phyloP scores from a whole-genome alignment of 352 stramenopile species.

The Peronosclerospora sorghi region DNA sequence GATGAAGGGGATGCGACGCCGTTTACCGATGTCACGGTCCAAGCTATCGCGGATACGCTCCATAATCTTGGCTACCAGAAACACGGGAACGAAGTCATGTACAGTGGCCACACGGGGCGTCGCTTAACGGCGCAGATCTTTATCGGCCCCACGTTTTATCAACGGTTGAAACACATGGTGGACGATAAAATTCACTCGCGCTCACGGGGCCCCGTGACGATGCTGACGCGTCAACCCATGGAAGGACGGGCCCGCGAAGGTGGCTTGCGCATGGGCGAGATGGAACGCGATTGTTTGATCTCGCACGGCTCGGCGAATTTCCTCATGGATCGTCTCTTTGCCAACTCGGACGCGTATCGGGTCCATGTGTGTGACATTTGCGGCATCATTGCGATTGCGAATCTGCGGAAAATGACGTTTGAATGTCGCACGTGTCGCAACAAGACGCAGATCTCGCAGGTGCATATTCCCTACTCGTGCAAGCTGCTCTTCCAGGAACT shows the following conservation, averaged over 20 bases:
- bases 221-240: conserved; percentile 98
- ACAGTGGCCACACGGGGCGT: too few species aligned
- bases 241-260: conserved; percentile 97
- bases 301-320: conserved; percentile 98
- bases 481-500: conserved; percentile 99
- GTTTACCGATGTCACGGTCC: too few species aligned
- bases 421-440: conserved; percentile 93
- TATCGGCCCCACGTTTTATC: too few species aligned
- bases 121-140: too few species aligned
- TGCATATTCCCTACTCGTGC: conserved; percentile 99
- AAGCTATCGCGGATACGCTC: conserved; percentile 92
- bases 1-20: too few species aligned
- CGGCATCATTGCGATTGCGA: conserved; percentile 97
- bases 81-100: too few species aligned
- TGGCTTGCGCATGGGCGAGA: conserved; percentile 99
- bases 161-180: too few species aligned
- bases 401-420: conserved; percentile 98
- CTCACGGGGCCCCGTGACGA: conserved; percentile 89
- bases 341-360: conserved; percentile 97
- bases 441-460: conserved; percentile 91
- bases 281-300: conserved; percentile 99
- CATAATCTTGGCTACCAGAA: too few species aligned
- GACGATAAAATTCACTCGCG: too few species aligned
- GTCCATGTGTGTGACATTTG: conserved; percentile 99
- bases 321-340: conserved; percentile 98